Evolutionary conservation across 1,139 yeast species (phyloP), one percentile per base, ranked within the genome.

Genomic region (Geotrichum restrictum): DNA sequence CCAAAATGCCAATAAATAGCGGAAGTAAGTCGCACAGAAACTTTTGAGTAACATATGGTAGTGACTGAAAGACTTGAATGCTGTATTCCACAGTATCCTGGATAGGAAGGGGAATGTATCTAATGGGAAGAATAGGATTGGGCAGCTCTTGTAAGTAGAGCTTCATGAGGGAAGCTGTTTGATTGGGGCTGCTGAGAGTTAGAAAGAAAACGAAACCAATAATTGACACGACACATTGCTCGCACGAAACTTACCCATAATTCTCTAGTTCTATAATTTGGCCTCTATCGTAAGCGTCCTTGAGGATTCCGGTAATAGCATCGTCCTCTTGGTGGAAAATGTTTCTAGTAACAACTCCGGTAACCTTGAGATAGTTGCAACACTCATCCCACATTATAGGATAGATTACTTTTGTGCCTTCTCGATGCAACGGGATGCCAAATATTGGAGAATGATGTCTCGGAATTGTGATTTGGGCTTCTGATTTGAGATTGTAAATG

Each of bases 401-500:
- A 60, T 52, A 37, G 56, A 59, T 29, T 39, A 46, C 51, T 37
- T 33, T 33, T 32, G 31, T 39, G 48, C 59, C 54, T 45, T 55
- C 55, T 39, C 56, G 56, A 11, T 57, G 56, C 14, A 69, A 49
- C 3, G 65, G 66, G 31, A 57, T 59, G 8, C 71, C 73, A 60
- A 69, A 71, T 14, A 67, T 60, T 1, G 70, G 71, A n/a, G 52
- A 57, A 47, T 60, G 60, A 46, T 69, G 73, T 37, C 67, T 61
- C 8, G 74, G 74, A 8, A 71, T 62, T 1, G 70, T 66, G 51
- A 69, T 64, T 18, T 48, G 49, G 13, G 57, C 57, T 52, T 67
- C 69, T 3, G 62, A 56, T 51, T 64, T 63, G 36, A 63, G 56
- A 61, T 83, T 85, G 60, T 80, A 79, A 18, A 77, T 61, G 61